Base-by-base conservation (phyloP, 2,329 filamentous ascomycete genomes). In the Paecilomyces dactylethromorphus region DNA sequence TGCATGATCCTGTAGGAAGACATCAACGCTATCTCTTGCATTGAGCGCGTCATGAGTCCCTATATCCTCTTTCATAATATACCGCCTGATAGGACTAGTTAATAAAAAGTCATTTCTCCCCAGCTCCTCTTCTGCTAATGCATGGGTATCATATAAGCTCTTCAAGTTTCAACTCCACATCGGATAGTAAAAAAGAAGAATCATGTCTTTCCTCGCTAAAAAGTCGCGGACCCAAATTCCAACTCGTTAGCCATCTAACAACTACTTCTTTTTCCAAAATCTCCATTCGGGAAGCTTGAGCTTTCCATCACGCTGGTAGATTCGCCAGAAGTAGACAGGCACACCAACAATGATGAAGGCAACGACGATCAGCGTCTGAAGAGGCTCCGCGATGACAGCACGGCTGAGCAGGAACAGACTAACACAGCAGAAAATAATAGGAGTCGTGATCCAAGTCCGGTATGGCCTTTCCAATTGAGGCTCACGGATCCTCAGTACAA, bases 351-450 rank as follows among this genome's bases (percentile, higher is more conserved):
- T 79, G 60, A 97, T 90, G 68, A 97, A 99, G 0, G 79, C 87
- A 5, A 97, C 79, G 7, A 99, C 94, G 22, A 93, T 85, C 24
- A 96, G 72, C 0, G 93, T 96, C 80, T 99, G 92, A 56, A 96
- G 67, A 3, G 94, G 94, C 75, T 96, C 88, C 13, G 92, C 89
- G 70, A 99, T 94, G 13, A 97, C 87, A 3, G 92, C 92, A 55
- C 94, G 82, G 69, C 87, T 92, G 50, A 99, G 83, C 64, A 99
- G 75, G 71, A 99, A 99, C 64, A 99, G 75, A 71, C 91, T 96
- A 45, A 99, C 94, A 70, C 94, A 99, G 82, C 94, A 99, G 73
- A 99, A 99, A 58, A 97, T 93, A 64, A 99, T 93, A 11, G 94
- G 94, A 2, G 94, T 99, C 0, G 88, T 89, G 69, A 99, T 96